Evolutionary conservation across 768 basidiomycete species (phyloP).

Genomic region (Lanmaoa rubissima): DNA sequence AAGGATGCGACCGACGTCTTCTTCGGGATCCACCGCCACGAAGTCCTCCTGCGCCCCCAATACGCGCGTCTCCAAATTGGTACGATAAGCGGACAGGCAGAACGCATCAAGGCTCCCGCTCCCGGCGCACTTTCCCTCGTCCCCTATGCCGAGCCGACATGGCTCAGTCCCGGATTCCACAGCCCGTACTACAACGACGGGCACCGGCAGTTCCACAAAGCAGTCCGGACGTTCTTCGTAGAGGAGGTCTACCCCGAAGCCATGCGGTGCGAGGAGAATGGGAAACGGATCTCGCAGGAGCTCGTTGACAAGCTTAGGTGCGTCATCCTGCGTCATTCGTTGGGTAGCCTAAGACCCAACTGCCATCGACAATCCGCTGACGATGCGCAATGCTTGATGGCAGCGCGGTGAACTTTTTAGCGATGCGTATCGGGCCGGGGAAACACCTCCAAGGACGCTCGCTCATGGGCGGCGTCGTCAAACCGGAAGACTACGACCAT

Average conservation of each 20-base stretch:
- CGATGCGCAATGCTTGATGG: not conserved
- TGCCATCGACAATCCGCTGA: no score
- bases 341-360: not conserved
- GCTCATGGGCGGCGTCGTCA: conserved; percentile 77
- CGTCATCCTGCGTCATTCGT: conserved; percentile 22
- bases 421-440: conserved; percentile 74
- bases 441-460: conserved; percentile 82
- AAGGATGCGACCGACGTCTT: conserved; percentile 78
- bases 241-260: conserved; percentile 77
- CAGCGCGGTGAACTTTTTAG: conserved; percentile 63
- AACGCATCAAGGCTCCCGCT: conserved; percentile 49
- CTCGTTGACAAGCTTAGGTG: conserved; percentile 85
- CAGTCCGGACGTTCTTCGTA: conserved; percentile 72
- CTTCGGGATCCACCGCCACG: conserved; percentile 82
- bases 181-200: conserved; percentile 77
- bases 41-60: conserved; percentile 73
- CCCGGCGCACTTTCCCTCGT: conserved; percentile 70
- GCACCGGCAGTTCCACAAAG: conserved; percentile 73
- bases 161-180: conserved; percentile 66
- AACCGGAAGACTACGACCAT: conserved; percentile 87
- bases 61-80: conserved; percentile 72
- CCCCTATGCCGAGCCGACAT: conserved; percentile 85
- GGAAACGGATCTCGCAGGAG: conserved; percentile 80
- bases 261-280: conserved; percentile 75
- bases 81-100: conserved; percentile 53